These are phyloP conservation scores for Cyberlindnera euphorbiae DNA, from an alignment of 805 yeast genomes.

Conservation along the genomic window DNA sequence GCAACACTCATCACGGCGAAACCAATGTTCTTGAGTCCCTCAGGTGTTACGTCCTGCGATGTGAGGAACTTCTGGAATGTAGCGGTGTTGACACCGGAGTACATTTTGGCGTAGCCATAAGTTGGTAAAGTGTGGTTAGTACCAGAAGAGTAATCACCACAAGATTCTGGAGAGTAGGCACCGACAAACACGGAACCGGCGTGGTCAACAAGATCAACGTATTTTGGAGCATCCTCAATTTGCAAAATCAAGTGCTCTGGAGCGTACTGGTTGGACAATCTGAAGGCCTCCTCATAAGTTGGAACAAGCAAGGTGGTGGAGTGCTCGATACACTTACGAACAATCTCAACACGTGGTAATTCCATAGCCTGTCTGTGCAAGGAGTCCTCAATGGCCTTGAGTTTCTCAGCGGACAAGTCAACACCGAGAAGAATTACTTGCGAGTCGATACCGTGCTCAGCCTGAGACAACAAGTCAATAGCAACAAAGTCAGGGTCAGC, in stretches of 20 bases:
- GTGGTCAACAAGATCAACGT: conserved; percentile 71
- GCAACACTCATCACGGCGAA: conserved; percentile 95
- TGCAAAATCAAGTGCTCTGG: conserved; percentile 97
- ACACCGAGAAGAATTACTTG: conserved; percentile 93
- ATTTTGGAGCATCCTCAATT: conserved; percentile 69
- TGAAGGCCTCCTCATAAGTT: conserved; percentile 73
- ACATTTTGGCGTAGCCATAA: conserved; percentile 96
- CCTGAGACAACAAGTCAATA: conserved; percentile 93
- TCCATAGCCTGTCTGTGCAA: conserved; percentile 77
- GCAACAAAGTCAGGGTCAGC: conserved; percentile 97
- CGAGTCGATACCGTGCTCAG: conserved; percentile 98
- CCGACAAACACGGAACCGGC: conserved; percentile 99
- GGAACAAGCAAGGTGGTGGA: conserved; percentile 74
- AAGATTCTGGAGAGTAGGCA: conserved; percentile 91
- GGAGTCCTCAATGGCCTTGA: conserved; percentile 72
- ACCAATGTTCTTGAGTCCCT: conserved; percentile 88
- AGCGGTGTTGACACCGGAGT: conserved; percentile 94
- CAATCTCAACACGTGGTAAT: conserved; percentile 90
- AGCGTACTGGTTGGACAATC: conserved; percentile 86
- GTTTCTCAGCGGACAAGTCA: conserved; percentile 52
- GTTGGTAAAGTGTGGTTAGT: conserved; percentile 99
- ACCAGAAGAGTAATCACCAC: conserved; percentile 98
- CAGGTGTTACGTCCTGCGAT: conserved; percentile 80
- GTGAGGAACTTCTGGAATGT: conserved; percentile 95
- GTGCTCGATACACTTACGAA: conserved; percentile 87